phyloP scores from a whole-genome alignment of 805 yeast genomes.

The Kluyveromyces aestuarii region DNA sequence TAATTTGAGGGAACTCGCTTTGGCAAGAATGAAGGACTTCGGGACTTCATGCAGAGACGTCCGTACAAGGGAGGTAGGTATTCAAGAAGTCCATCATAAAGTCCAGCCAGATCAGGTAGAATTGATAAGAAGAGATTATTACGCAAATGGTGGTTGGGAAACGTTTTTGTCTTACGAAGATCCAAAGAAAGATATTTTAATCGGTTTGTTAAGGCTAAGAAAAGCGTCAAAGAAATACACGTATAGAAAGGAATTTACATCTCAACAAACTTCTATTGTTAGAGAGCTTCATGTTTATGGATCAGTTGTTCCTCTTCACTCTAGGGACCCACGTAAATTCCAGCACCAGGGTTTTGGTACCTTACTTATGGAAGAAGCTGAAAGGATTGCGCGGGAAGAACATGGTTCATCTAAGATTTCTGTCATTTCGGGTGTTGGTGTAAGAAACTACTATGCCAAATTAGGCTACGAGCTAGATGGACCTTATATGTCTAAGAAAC shows the following conservation, averaged over 20 bases:
- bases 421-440: conserved; percentile 97
- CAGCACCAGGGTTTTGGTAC: conserved; percentile 99
- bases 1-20: conserved; percentile 86
- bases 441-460: conserved; percentile 87
- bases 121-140: conserved; percentile 87
- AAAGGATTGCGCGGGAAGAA: conserved; percentile 87
- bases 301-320: conserved; percentile 91
- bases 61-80: conserved; percentile 96
- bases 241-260: conserved; percentile 76
- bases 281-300: conserved; percentile 97
- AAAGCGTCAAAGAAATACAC: conserved; percentile 85
- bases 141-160: conserved; percentile 99
- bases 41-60: conserved; percentile 95
- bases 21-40: conserved; percentile 96
- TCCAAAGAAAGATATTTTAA: conserved; percentile 90
- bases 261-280: conserved; percentile 86
- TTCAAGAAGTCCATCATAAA: conserved; percentile 95
- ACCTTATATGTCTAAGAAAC: conserved; percentile 85
- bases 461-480: conserved; percentile 91
- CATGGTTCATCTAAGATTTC: conserved; percentile 87
- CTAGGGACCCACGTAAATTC: conserved; percentile 94
- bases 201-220: conserved; percentile 82
- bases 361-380: conserved; percentile 96
- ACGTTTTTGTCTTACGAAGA: conserved; percentile 94
- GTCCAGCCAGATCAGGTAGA: conserved; percentile 97